Percentiles rank a stretch among this genome's conserved stretches.
Evolutionary conservation across 495 filamentous ascomycete species (phyloP).

Genomic region (Chaetomidium leptoderma): DNA sequence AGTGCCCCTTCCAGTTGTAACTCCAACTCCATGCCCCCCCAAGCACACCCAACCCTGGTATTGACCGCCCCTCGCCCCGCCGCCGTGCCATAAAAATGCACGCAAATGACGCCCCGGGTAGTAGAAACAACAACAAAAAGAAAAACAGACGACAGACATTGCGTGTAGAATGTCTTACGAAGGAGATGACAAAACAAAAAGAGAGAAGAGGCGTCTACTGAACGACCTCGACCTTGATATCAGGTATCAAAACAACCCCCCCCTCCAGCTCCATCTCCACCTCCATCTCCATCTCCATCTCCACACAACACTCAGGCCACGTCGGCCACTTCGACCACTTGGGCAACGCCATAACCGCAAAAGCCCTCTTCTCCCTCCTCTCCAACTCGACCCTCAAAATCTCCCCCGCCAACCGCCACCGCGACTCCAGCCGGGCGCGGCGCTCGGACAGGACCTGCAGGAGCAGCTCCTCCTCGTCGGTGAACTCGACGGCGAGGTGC

Average conservation of each 20-base stretch:
- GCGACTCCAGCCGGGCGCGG: slow-evolving; percentile 45
- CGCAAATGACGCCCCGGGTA: too few species aligned
- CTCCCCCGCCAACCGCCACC: slow-evolving; percentile 63
- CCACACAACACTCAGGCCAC: not conserved
- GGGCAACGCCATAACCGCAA: slow-evolving; percentile 46
- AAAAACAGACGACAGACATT: too few species aligned
- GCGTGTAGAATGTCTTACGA: too few species aligned
- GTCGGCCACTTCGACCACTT: slow-evolving; percentile 45
- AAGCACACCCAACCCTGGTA: too few species aligned
- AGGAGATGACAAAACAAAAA: not conserved
- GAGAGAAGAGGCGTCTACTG: too few species aligned
- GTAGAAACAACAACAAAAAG: too few species aligned
- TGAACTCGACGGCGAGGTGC: slow-evolving; percentile 54
- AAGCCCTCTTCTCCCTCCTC: slow-evolving; percentile 43
- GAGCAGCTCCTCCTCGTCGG: slow-evolving; percentile 50
- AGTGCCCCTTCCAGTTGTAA: too few species aligned
- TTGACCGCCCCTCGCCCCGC: too few species aligned
- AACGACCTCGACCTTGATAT: too few species aligned
- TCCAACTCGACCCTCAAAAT: slow-evolving; percentile 60
- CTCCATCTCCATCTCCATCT: slow-evolving; percentile 2
- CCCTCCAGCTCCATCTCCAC: not conserved
- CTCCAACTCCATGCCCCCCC: too few species aligned
- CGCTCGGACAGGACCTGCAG: slow-evolving; percentile 47
- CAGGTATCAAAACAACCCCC: not conserved
- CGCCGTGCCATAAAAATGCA: too few species aligned